A percentile compares a stretch with the other conserved stretches of the same genome.
These are phyloP conservation scores for Aeminium ludgeri DNA, from an alignment of 495 filamentous ascomycete species.

Conservation along the genomic window DNA sequence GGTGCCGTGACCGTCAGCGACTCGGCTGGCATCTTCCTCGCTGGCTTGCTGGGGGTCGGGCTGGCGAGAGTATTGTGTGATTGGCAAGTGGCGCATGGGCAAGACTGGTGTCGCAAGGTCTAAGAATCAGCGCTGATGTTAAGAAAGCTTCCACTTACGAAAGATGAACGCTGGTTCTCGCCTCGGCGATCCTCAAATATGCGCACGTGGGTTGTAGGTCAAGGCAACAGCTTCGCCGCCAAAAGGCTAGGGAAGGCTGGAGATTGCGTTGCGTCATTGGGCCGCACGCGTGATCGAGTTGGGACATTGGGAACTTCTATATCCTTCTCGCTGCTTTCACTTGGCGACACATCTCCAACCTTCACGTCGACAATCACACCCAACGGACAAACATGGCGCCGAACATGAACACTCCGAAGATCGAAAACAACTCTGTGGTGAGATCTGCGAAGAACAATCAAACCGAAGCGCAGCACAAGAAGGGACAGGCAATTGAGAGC, in stretches of 20 bases:
- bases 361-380: too few relatives aligned
- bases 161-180: not conserved
- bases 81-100: conserved; percentile 62
- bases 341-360: too few relatives aligned
- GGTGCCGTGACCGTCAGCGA: conserved; percentile 86
- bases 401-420: too few relatives aligned
- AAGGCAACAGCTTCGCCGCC: not conserved
- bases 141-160: not conserved
- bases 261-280: not conserved
- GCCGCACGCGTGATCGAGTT: too few relatives aligned
- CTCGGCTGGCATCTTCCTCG: conserved; percentile 76
- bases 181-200: not conserved
- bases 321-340: too few relatives aligned
- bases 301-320: too few relatives aligned
- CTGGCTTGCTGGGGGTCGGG: conserved; percentile 69
- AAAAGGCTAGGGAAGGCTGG: not conserved
- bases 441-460: too few relatives aligned
- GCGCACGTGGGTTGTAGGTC: not conserved
- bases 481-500: too few relatives aligned
- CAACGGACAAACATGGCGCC: too few relatives aligned
- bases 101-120: conserved; percentile 49
- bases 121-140: not conserved
- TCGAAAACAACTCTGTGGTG: too few relatives aligned
- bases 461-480: too few relatives aligned
- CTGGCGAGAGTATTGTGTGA: conserved; percentile 68